Percentiles rank a stretch among this genome's conserved stretches.
These are phyloP conservation scores for Teunomyces tritomae DNA, from an alignment of 805 yeast genomes.

Conservation along the genomic window DNA sequence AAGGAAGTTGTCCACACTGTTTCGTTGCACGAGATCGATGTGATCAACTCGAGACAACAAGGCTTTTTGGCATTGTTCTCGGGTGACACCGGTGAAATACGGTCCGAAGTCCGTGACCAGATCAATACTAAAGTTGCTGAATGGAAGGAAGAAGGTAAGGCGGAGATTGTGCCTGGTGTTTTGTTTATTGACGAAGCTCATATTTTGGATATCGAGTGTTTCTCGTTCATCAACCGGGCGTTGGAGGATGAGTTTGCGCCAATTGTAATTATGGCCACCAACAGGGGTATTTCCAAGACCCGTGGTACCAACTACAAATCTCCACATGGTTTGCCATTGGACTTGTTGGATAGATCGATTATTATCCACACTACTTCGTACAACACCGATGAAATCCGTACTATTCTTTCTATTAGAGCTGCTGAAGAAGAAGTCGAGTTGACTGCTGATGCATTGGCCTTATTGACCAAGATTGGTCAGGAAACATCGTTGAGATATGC, in stretches of 20 bases:
- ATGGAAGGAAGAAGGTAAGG: constrained; percentile 99
- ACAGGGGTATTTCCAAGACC: constrained; percentile 90
- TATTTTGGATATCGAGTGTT: constrained; percentile 96
- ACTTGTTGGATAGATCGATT: constrained; percentile 88
- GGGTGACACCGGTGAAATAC: constrained; percentile 97
- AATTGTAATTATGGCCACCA: constrained; percentile 96
- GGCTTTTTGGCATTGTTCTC: constrained; percentile 94
- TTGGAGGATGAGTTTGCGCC: constrained; percentile 96
- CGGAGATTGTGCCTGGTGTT: constrained; percentile 97
- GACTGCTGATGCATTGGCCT: constrained; percentile 75
- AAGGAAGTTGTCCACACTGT: constrained; percentile 96
- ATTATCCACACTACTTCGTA: constrained; percentile 85
- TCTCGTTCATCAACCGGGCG: constrained; percentile 93
- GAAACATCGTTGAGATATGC: constrained; percentile 93
- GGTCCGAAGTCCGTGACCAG: constrained; percentile 93
- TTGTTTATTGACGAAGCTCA: constrained; percentile 96
- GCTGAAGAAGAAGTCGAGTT: constrained; percentile 92
- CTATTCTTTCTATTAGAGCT: constrained; percentile 85
- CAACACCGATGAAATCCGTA: constrained; percentile 76
- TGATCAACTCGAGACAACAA: constrained; percentile 94
- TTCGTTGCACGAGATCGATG: constrained; percentile 96
- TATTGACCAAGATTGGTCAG: constrained; percentile 83
- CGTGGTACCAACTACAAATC: constrained; percentile 92
- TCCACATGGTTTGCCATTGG: constrained; percentile 97
- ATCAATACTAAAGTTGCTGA: constrained; percentile 95